These are phyloP conservation scores for Saturnispora sanitii DNA, from an alignment of 805 yeast genomes.

Conservation along the genomic window DNA sequence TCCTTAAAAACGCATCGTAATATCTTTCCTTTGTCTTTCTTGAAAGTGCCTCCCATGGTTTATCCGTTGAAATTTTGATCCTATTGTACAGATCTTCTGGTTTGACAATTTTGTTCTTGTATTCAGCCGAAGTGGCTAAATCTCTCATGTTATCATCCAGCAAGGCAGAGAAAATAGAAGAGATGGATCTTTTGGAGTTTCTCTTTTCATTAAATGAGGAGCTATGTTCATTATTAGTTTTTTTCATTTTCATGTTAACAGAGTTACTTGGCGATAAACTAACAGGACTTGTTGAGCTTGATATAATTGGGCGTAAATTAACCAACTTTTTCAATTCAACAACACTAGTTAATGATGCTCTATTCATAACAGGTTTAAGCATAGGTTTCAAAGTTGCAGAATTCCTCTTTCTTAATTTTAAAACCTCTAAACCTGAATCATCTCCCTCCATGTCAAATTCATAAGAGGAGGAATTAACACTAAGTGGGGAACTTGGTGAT, in stretches of 20 bases:
- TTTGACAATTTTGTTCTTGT: slow-evolving; percentile 18
- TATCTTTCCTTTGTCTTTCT: slow-evolving; percentile 18
- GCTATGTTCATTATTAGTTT: no score
- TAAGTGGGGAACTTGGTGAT: slow-evolving; percentile 9
- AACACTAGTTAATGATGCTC: slow-evolving; percentile 8
- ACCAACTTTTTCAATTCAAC: slow-evolving; percentile 11
- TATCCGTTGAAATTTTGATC: slow-evolving; percentile 16
- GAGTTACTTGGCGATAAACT: slow-evolving; percentile 3
- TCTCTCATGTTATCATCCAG: slow-evolving; percentile 22
- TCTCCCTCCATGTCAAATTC: slow-evolving; percentile 2
- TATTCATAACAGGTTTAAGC: slow-evolving; percentile 10
- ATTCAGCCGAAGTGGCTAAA: slow-evolving; percentile 22
- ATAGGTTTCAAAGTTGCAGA: slow-evolving; percentile 2
- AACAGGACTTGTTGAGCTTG: background rate
- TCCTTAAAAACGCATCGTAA: slow-evolving; percentile 24
- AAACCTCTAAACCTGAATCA: background rate
- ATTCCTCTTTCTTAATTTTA: background rate
- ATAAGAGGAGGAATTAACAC: slow-evolving; percentile 1
- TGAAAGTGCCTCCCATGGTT: slow-evolving; percentile 20
- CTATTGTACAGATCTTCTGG: slow-evolving; percentile 22
- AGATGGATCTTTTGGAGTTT: slow-evolving; percentile 12
- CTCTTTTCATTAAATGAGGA: no score
- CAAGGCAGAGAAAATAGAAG: slow-evolving; percentile 21
- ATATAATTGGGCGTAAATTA: slow-evolving; percentile 6
- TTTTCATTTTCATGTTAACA: no score